These are phyloP conservation scores for Hirsutella rhossiliensis DNA, from an alignment of 2,329 filamentous ascomycete species.

Conservation along the genomic window DNA sequence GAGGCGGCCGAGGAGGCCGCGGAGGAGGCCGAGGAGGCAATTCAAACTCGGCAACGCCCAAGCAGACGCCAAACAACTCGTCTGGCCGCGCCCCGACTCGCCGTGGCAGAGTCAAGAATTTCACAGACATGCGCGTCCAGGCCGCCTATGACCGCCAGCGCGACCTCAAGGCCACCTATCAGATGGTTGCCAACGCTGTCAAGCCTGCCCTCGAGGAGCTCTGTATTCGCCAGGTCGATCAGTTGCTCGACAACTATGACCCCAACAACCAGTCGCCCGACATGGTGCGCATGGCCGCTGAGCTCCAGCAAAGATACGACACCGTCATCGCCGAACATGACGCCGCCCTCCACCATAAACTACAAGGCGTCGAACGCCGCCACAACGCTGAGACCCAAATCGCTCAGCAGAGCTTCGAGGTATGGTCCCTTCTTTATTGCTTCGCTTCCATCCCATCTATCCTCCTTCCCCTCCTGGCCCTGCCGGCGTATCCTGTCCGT, in stretches of 20 bases:
- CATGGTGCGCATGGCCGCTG: conserved; percentile 6
- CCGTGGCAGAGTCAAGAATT: conserved; percentile 43
- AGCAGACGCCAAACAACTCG: conserved; percentile 15
- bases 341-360: neutral
- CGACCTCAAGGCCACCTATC: conserved; percentile 53
- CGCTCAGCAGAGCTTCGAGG: neutral
- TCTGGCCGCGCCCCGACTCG: conserved; percentile 26
- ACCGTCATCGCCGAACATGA: neutral
- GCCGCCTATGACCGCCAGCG: conserved; percentile 51
- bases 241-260: conserved; percentile 40
- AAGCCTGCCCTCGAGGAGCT: conserved; percentile 56
- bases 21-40: conserved; percentile 6
- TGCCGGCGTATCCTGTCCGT: neutral
- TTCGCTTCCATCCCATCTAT: neutral
- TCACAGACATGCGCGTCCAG: conserved; percentile 40
- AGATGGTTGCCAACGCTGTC: conserved; percentile 48
- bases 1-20: conserved; percentile 14
- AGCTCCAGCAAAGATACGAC: neutral
- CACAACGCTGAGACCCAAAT: neutral
- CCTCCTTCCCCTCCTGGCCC: neutral
- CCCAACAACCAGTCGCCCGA: conserved; percentile 37
- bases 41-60: neutral
- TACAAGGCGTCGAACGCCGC: neutral
- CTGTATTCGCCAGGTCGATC: conserved; percentile 45
- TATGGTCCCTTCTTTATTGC: neutral